These are phyloP conservation scores for Fusarium tupiense DNA, from an alignment of 2,329 filamentous ascomycete species.

Conservation along the genomic window DNA sequence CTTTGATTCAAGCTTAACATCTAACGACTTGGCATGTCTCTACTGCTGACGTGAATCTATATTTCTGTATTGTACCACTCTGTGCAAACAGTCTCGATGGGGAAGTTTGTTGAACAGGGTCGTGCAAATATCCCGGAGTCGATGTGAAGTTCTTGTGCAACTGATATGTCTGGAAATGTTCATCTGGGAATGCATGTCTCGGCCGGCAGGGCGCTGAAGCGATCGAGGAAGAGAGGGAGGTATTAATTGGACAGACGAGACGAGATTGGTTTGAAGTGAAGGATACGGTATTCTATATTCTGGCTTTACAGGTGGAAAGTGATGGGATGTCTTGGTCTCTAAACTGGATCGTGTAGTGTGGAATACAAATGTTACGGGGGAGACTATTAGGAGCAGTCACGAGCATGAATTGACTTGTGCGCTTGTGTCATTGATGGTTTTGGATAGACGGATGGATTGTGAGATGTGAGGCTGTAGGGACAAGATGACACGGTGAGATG, in stretches of 20 bases:
- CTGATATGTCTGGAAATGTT: slow-evolving; percentile 7
- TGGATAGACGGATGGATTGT: slow-evolving; percentile 5
- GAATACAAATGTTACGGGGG: not conserved
- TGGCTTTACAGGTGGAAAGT: no score
- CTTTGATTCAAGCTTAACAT: slow-evolving; percentile 28
- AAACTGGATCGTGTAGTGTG: not conserved
- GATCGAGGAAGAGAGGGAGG: slow-evolving; percentile 1
- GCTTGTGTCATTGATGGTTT: not conserved
- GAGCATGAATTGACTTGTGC: not conserved
- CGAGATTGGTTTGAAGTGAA: slow-evolving; percentile 19
- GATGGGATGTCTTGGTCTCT: not conserved
- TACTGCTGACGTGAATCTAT: not conserved
- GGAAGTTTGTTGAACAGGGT: slow-evolving; percentile 4
- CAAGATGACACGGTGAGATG: not conserved
- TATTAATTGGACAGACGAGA: slow-evolving; percentile 36
- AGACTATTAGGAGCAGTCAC: not conserved
- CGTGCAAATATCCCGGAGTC: slow-evolving; percentile 5
- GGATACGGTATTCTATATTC: not conserved
- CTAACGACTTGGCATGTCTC: slow-evolving; percentile 3
- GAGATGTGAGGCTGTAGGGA: slow-evolving; percentile 22
- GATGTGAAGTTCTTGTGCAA: slow-evolving; percentile 15
- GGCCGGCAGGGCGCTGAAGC: slow-evolving; percentile 36
- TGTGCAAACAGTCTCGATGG: slow-evolving; percentile 21
- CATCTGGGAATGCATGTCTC: slow-evolving; percentile 35
- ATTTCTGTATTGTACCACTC: not conserved